phyloP scores from a whole-genome alignment of 306 rosid species.

The Malus sieversii region DNA sequence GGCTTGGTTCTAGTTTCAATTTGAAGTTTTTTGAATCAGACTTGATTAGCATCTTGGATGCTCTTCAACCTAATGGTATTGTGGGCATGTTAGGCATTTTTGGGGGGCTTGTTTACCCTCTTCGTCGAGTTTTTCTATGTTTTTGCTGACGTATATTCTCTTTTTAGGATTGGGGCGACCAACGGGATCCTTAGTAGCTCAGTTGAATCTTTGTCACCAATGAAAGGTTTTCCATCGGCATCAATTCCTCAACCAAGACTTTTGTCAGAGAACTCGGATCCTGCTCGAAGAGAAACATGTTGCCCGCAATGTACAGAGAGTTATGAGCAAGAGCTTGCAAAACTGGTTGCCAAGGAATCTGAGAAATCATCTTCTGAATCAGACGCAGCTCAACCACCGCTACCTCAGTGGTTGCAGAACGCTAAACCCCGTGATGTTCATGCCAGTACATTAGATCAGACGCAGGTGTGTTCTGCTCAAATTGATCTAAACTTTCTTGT shows the following conservation, averaged over 20 bases:
- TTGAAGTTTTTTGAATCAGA: neutral
- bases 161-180: conserved; percentile 55
- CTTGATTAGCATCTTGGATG: neutral
- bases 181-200: conserved; percentile 78
- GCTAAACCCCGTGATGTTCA: conserved; percentile 45
- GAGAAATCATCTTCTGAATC: conserved; percentile 52
- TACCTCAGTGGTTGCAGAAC: conserved; percentile 90
- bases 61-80: neutral
- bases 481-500: neutral
- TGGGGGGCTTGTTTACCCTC: neutral
- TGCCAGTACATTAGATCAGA: conserved; percentile 40
- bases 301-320: conserved; percentile 60
- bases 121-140: conserved; percentile 7
- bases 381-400: conserved; percentile 38
- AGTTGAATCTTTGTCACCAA: conserved; percentile 63
- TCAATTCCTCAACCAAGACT: conserved; percentile 38
- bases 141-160: conserved; percentile 15
- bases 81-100: neutral
- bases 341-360: conserved; percentile 39
- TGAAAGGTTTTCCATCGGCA: conserved; percentile 47
- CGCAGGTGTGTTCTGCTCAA: conserved; percentile 37
- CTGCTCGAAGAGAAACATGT: conserved; percentile 37
- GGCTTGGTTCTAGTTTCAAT: conserved; percentile 19
- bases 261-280: conserved; percentile 52
- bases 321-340: conserved; percentile 56